Evolutionary conservation across 169 alveolate genomes (phyloP), one percentile per base, ranked within the genome.

Genomic region (Plasmodium sp.): DNA sequence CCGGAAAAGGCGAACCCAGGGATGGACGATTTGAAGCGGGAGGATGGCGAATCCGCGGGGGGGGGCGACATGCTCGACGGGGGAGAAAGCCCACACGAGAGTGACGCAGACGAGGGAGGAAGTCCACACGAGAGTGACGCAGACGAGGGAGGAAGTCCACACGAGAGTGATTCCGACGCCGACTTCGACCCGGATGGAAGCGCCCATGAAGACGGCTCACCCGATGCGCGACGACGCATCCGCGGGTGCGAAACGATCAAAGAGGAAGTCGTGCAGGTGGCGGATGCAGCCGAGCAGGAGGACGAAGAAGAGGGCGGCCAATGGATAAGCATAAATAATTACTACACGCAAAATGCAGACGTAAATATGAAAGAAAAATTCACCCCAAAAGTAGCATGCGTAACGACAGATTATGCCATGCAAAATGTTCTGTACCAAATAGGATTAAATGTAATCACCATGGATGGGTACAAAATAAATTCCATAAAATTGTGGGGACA

Each of bases 321-420:
- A 22, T 91, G 93, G 94, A 82, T 88, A 22, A 94, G 77, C 6
- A 67, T 83, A 41, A 92, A 84, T 22, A 92, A 88, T 45, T 83
- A 85, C 31, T 81, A 84, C 27, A 79, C 85, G 22, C 43, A 81
- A 31, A 58, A 56, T 62, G 84, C 84, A 82, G 67, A 81, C 45
- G 83, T 92, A 41, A 71, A 96, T 14, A 93, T 34, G 39, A 22
- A 83, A 18, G 94, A 83, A 45, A 82, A 74, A 39, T 92, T 84
- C 54, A 88, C 92, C 34, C 39, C 72, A 12, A 75, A 84, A 56
- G 96, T 97, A 10, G 97, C 98, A 41, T 97, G 98, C 58, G 94
- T 98, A 93, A 98, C 99, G 36, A 97, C 98, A 48, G 99, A 98
- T 83, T 98, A 96, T 92, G 97, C 99, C 16, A 97, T 98, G 98